Conservation (phyloP, 2,329 filamentous ascomycete species). For the Geoglossum cookeanum region DNA sequence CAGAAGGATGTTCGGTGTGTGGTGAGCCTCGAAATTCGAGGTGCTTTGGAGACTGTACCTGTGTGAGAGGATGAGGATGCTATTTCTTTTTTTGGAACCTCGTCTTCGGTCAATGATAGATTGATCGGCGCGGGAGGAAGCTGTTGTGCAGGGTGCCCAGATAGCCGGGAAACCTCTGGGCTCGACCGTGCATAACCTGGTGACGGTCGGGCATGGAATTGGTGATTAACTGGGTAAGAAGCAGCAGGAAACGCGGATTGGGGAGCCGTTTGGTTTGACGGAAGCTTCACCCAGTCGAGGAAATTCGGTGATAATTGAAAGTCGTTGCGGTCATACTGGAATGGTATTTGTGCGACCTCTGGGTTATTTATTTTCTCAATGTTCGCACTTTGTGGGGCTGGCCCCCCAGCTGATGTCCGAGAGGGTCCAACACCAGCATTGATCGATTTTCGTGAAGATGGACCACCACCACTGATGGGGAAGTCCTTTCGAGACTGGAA, state of each 20-base stretch:
- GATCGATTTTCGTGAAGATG: slow-evolving; percentile 47
- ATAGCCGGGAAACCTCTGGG: slow-evolving; percentile 24
- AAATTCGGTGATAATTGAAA: slow-evolving; percentile 2
- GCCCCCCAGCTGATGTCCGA: neutral
- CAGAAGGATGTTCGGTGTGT: neutral
- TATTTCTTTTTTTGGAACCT: neutral
- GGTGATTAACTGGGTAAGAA: slow-evolving; percentile 6
- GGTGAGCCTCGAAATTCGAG: neutral
- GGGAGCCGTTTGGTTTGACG: neutral
- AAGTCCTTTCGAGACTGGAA: slow-evolving; percentile 91
- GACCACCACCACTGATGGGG: slow-evolving; percentile 61
- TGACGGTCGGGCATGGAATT: neutral
- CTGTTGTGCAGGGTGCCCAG: slow-evolving; percentile 20
- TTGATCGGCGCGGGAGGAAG: slow-evolving; percentile 29
- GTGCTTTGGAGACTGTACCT: neutral
- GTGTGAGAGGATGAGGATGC: neutral
- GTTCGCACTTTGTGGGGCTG: neutral
- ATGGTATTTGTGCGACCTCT: neutral
- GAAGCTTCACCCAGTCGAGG: slow-evolving; percentile 3
- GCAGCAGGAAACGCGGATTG: slow-evolving; percentile 1
- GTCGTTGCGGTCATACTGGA: slow-evolving; percentile 2
- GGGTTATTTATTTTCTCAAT: neutral
- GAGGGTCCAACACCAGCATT: neutral
- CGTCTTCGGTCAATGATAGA: slow-evolving; percentile 16
- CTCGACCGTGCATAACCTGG: slow-evolving; percentile 31